These are phyloP conservation scores for Arthrobotrys iridis DNA, from an alignment of 2,329 filamentous ascomycete species.

Conservation along the genomic window DNA sequence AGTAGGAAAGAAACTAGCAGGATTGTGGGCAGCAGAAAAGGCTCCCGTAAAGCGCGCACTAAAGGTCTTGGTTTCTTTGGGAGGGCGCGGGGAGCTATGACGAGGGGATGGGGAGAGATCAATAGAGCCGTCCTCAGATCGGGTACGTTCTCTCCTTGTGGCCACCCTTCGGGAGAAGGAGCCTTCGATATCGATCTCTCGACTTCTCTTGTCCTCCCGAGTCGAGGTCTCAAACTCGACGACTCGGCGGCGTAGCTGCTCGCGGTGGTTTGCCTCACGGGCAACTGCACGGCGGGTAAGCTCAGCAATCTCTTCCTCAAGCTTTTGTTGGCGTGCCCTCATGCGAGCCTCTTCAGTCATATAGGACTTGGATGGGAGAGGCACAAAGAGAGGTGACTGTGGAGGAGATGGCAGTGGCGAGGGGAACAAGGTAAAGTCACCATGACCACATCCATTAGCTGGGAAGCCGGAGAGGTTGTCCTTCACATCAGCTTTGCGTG, in stretches of 20 bases:
- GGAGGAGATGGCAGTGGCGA: slow-evolving; percentile 51
- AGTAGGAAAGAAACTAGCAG: slow-evolving; percentile 42
- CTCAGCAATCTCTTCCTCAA: slow-evolving; percentile 51
- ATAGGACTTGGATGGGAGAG: slow-evolving; percentile 28
- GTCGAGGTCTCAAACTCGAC: slow-evolving; percentile 44
- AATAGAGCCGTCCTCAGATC: slow-evolving; percentile 52
- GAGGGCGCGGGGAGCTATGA: slow-evolving; percentile 35
- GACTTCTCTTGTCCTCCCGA: slow-evolving; percentile 44
- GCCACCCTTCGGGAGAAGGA: slow-evolving; percentile 49
- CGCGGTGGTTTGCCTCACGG: slow-evolving; percentile 50
- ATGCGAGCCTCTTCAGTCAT: slow-evolving; percentile 46
- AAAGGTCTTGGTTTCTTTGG: slow-evolving; percentile 47
- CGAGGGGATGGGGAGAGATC: slow-evolving; percentile 50
- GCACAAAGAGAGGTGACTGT: slow-evolving; percentile 44
- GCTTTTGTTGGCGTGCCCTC: slow-evolving; percentile 47
- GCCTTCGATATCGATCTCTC: slow-evolving; percentile 53
- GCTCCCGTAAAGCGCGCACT: slow-evolving; percentile 51
- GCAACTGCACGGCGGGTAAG: slow-evolving; percentile 49
- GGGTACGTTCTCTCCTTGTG: slow-evolving; percentile 31
- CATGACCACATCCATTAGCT: slow-evolving; percentile 44
- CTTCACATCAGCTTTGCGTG: slow-evolving; percentile 37
- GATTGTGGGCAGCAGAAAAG: slow-evolving; percentile 43
- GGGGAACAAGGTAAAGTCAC: slow-evolving; percentile 51
- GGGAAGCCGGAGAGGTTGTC: slow-evolving; percentile 46
- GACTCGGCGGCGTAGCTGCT: slow-evolving; percentile 49